These are phyloP conservation scores for Epichloe sibirici DNA, from an alignment of 2,329 filamentous ascomycete genomes.

Conservation along the genomic window DNA sequence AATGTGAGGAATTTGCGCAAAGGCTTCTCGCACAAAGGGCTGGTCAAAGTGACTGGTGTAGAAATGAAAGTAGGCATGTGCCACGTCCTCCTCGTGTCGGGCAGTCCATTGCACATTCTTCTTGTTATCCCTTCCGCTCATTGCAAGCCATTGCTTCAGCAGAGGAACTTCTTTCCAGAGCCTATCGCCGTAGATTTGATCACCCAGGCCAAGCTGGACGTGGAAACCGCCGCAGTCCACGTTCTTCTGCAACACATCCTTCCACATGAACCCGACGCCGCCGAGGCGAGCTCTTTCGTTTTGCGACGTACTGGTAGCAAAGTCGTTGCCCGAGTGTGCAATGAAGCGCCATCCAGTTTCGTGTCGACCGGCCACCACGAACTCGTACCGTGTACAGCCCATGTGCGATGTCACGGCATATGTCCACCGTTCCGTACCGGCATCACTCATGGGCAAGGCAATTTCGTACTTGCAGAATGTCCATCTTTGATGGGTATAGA, in stretches of 20 bases:
- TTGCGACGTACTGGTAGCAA: slow-evolving; percentile 74
- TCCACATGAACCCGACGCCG: slow-evolving; percentile 95
- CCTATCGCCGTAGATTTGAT: slow-evolving; percentile 90
- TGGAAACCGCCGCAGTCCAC: slow-evolving; percentile 94
- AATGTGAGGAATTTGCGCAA: slow-evolving; percentile 92
- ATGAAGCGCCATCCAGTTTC: slow-evolving; percentile 95
- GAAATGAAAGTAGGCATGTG: slow-evolving; percentile 96
- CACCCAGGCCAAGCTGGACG: slow-evolving; percentile 79
- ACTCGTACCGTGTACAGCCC: slow-evolving; percentile 96
- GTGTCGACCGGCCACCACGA: slow-evolving; percentile 78
- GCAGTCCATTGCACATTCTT: slow-evolving; percentile 89
- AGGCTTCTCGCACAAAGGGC: slow-evolving; percentile 84
- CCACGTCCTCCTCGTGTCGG: slow-evolving; percentile 87
- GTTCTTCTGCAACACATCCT: slow-evolving; percentile 95
- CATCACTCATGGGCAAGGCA: slow-evolving; percentile 80
- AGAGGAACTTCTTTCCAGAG: slow-evolving; percentile 93
- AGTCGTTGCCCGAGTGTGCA: slow-evolving; percentile 92
- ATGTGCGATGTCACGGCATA: slow-evolving; percentile 96
- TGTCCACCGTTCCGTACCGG: slow-evolving; percentile 76
- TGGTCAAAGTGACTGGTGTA: slow-evolving; percentile 98
- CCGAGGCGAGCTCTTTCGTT: slow-evolving; percentile 78
- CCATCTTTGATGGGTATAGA: slow-evolving; percentile 86
- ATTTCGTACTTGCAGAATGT: slow-evolving; percentile 92
- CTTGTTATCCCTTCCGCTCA: slow-evolving; percentile 84
- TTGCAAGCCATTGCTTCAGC: slow-evolving; percentile 88